These are phyloP conservation scores for Daedalea quercina DNA, from an alignment of 768 basidiomycete genomes.

Conservation along the genomic window DNA sequence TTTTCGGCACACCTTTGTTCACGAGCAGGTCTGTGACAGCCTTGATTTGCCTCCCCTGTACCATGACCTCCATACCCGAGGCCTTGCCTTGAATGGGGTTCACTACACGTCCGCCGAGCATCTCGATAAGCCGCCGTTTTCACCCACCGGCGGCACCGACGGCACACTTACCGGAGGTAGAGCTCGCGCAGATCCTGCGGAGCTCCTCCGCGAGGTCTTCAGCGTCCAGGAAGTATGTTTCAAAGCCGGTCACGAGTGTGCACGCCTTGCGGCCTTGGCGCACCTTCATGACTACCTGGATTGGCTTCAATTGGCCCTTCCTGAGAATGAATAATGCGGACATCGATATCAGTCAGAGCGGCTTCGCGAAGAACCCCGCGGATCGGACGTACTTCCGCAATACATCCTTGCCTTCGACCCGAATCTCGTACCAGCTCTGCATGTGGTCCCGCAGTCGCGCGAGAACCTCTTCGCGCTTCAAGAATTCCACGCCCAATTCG, in stretches of 20 bases:
- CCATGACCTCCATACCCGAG: constrained; percentile 61
- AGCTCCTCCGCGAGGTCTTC: constrained; percentile 77
- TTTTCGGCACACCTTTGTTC: constrained; percentile 69
- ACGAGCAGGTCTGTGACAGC: constrained; percentile 61
- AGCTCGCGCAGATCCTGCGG: constrained; percentile 67
- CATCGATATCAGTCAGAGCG: background rate
- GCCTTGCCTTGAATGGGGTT: constrained; percentile 53
- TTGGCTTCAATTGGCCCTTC: constrained; percentile 70
- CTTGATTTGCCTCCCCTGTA: constrained; percentile 79
- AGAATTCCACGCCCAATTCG: constrained; percentile 36
- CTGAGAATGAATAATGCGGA: constrained; percentile 28
- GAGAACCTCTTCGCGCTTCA: constrained; percentile 61
- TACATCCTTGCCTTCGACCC: constrained; percentile 45
- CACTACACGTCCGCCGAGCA: constrained; percentile 31
- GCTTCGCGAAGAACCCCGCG: background rate
- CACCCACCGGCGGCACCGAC: too few species aligned
- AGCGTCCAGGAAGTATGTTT: constrained; percentile 63
- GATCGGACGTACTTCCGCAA: constrained; percentile 47
- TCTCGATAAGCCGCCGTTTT: background rate
- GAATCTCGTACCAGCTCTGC: constrained; percentile 73
- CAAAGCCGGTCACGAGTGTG: constrained; percentile 75
- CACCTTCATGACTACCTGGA: constrained; percentile 62
- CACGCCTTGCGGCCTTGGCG: constrained; percentile 75
- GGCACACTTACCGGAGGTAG: constrained; percentile 58
- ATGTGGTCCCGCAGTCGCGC: constrained; percentile 53